Base-by-base conservation (phyloP, 495 filamentous ascomycete species). In the Lophiostoma macrostomum region DNA sequence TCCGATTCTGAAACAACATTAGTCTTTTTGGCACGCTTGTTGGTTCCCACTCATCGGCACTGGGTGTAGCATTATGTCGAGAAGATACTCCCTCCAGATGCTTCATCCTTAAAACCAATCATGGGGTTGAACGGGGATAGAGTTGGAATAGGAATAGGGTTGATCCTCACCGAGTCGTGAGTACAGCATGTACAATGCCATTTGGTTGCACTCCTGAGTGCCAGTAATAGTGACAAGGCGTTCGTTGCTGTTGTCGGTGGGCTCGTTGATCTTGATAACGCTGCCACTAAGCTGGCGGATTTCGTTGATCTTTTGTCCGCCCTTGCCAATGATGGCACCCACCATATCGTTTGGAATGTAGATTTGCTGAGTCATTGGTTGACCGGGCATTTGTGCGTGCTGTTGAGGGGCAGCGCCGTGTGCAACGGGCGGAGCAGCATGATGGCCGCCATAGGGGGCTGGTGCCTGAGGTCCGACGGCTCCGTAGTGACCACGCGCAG, bases 311-410 rank as follows among this genome's bases (percentile, higher is more conserved):
- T 98, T 98, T 20, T 90, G 88, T 55, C 93, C 93, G 50, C 93
- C 94, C 74, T 98, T 98, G 53, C 93, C 93, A 64, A 98, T 98
- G 63, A 98, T 98, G 39, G 93, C 93, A 41, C 93, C 93, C 45
- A 98, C 93, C 93, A 98, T 98, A 65, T 98, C 93, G 69, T 98
- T 98, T 36, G 93, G 93, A 65, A 98, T 98, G 73, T 84, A 98
- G 59, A 98, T 98, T 70, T 98, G 93, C 67, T 98, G 93, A 1
- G 93, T 98, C 59, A 98, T 71, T 50, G 93, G 89, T 55, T 91
- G 41, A 23, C 55, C 55, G 16, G 47, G 55, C 6, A 53, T 28
- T 4, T 29, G 81, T 67, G 90, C 84, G 4, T 89, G 87, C 61
- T 81, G 78, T n/a, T 77, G 74, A 11, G 76, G 74, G 41, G 76